A percentile compares a stretch with the other conserved stretches of the same genome.
phyloP scores from a whole-genome alignment of 2,329 filamentous ascomycete genomes.

The Fusarium aywerte region DNA sequence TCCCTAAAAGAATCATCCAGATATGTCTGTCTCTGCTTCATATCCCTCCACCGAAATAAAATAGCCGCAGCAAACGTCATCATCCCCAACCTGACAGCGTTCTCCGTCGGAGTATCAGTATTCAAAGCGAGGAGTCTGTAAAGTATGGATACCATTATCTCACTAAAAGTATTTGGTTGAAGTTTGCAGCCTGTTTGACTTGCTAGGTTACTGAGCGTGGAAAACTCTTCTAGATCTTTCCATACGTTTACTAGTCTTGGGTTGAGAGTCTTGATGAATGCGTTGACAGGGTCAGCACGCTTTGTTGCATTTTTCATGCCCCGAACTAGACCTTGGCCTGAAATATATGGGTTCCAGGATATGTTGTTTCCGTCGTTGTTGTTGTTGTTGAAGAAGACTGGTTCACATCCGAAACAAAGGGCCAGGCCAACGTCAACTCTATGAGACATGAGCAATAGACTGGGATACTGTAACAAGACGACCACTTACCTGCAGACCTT shows the following conservation, averaged over 20 bases:
- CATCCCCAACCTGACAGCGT: slow-evolving; percentile 29
- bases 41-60: slow-evolving; percentile 36
- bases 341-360: slow-evolving; percentile 33
- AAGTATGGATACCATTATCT: slow-evolving; percentile 31
- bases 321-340: background rate
- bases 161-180: slow-evolving; percentile 32
- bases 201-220: slow-evolving; percentile 34
- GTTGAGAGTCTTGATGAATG: slow-evolving; percentile 16
- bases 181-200: slow-evolving; percentile 31
- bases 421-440: slow-evolving; percentile 34
- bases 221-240: slow-evolving; percentile 29
- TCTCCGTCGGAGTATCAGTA: background rate
- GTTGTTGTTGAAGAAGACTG: slow-evolving; percentile 19
- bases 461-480: rapidly evolving
- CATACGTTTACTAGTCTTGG: slow-evolving; percentile 25
- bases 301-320: background rate
- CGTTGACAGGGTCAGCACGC: background rate
- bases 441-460: rapidly evolving
- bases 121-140: slow-evolving; percentile 32
- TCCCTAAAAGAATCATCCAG: slow-evolving; percentile 6
- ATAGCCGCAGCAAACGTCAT: slow-evolving; percentile 14
- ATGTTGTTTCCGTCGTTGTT: background rate
- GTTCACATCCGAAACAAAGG: slow-evolving; percentile 22
- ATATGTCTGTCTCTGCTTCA: slow-evolving; percentile 24
- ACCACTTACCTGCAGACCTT: slow-evolving; percentile 41